Base-by-base conservation (phyloP, 2,329 filamentous ascomycete genomes). In the Colletotrichum melonis region DNA sequence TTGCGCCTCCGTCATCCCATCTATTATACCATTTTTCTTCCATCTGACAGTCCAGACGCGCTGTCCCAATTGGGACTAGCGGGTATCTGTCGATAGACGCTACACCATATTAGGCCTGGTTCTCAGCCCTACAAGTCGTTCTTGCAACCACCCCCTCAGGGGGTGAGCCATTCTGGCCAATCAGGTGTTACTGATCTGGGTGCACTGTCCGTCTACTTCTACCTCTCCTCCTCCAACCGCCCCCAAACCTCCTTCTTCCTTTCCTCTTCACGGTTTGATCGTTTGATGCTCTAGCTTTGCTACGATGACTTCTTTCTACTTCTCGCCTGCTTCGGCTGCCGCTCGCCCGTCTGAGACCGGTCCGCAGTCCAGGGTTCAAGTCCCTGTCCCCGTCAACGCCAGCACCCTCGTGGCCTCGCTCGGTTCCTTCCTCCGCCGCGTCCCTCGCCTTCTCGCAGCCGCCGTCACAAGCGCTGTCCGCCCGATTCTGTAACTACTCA, bases 291-390 rank as follows among this genome's bases (percentile, higher is more conserved):
- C 35, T 69, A 24, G 62, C 67, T 65, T 22, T 24, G 67, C 62
- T 63, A 65, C 35, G 49, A 56, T 65, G n/a, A 35, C 52, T 63
- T 63, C 38, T 69, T 49, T 32, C 28, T 35, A n/a, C 62, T 63
- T 63, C 35, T 69, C 59, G 32, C 60, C 59, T 69, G 60, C 35
- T 52, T 63, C 67, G 60, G 46, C 54, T 59, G 26, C 35, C 26
- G 54, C 64, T 35, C 54, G 52, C 64, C 60, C 28, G 67, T 57
- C 60, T 57, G 60, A 69, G 52, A 55, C 52, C 38, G 60, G 67
- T 65, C 35, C 60, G 46, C 46, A 64, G 52, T 64, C 62, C 14
- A 54, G 62, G 62, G 63, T 65, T 65, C 30, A 65, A 57, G 52
- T 42, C 32, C 63, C 30, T 65, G n/a, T 24, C 26, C 54, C 54